Conservation (phyloP, 352 stramenopile genomes). For the Phytopythium ostracodes region DNA sequence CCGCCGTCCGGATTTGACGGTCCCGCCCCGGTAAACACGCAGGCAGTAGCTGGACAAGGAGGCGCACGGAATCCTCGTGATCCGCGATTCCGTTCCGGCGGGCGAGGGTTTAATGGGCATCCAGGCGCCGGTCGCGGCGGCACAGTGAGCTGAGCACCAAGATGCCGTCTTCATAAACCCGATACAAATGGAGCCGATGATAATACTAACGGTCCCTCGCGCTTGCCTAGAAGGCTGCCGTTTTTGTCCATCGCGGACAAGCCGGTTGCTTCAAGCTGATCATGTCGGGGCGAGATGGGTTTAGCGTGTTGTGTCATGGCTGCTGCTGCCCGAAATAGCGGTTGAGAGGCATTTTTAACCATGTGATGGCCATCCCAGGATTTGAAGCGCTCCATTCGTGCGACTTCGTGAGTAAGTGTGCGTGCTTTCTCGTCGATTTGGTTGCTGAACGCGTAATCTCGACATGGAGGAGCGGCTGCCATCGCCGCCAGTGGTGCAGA, state of each 20-base stretch:
- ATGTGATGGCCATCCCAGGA: not conserved
- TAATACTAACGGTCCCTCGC: not conserved
- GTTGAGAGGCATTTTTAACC: not conserved
- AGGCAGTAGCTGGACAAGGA: not conserved
- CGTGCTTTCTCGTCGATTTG: not conserved
- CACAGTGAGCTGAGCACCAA: not conserved
- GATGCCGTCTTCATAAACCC: not conserved
- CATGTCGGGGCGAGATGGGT: not conserved
- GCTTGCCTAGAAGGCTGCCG: not conserved
- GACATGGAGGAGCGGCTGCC: constrained; percentile 1
- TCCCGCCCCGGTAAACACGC: not conserved
- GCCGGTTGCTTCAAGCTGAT: not conserved
- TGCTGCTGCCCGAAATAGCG: not conserved
- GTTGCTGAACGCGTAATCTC: no score
- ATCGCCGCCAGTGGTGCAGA: not conserved
- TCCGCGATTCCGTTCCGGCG: not conserved
- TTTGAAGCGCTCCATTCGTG: not conserved
- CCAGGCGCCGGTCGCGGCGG: not conserved
- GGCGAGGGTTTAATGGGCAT: not conserved
- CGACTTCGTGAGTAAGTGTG: not conserved
- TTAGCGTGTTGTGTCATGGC: no score
- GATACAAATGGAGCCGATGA: not conserved
- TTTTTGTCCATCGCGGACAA: not conserved
- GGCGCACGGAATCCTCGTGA: constrained; percentile 5
- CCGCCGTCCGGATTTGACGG: not conserved